Conservation (phyloP, 768 basidiomycete genomes). For the Plicaturopsis crispa region DNA sequence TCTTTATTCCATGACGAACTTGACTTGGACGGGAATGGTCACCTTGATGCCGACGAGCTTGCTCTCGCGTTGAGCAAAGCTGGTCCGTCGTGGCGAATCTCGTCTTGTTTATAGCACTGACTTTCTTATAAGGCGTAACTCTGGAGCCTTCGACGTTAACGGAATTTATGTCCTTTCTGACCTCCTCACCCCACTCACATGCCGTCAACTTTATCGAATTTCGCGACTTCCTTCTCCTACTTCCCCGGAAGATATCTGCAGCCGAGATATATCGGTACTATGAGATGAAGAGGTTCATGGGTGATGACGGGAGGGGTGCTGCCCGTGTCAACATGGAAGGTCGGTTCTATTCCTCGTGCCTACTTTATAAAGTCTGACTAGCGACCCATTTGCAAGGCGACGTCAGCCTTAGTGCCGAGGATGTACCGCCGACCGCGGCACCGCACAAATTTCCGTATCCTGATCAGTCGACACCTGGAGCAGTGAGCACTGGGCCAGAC, state of each 20-base stretch:
- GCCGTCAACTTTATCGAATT: conserved; percentile 79
- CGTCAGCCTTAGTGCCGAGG: conserved; percentile 71
- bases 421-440: conserved; percentile 40
- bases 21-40: conserved; percentile 85
- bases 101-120: conserved; percentile 2
- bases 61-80: conserved; percentile 58
- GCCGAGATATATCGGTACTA: conserved; percentile 85
- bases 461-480: conserved; percentile 4
- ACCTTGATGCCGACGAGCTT: conserved; percentile 61
- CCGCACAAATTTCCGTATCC: conserved; percentile 8
- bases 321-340: conserved; percentile 89
- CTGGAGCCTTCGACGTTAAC: conserved; percentile 61
- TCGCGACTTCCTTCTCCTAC: conserved; percentile 80
- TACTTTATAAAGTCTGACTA: conserved; percentile 1
- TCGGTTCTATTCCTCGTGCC: conserved; percentile 21
- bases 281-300: conserved; percentile 57
- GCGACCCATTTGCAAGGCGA: conserved; percentile 53
- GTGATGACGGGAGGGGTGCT: conserved; percentile 70
- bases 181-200: conserved; percentile 62
- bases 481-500: conserved; percentile 6
- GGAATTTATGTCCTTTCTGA: conserved; percentile 77
- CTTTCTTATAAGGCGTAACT: conserved; percentile 41
- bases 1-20: conserved; percentile 84
- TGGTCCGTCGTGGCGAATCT: conserved; percentile 37
- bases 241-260: conserved; percentile 75